Percentiles rank a stretch among this genome's conserved stretches.
phyloP scores from a whole-genome alignment of 1,284 basidiomycete species.

The Laetiporus sulphureus region DNA sequence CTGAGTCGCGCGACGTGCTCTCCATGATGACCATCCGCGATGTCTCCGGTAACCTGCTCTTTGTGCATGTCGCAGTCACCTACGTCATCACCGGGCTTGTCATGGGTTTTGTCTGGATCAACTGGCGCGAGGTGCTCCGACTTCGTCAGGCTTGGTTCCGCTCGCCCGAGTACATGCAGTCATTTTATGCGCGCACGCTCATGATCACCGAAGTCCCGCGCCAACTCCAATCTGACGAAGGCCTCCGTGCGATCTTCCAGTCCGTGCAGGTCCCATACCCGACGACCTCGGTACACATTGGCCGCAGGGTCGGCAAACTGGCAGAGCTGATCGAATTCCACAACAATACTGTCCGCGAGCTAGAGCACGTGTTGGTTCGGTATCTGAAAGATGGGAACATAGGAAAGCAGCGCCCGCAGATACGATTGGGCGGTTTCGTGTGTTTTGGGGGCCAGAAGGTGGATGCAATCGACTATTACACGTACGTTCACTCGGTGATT shows the following conservation, averaged over 20 bases:
- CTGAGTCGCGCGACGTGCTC: conserved; percentile 49
- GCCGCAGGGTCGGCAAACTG: conserved; percentile 66
- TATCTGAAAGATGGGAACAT: conserved; percentile 79
- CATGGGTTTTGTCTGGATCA: conserved; percentile 57
- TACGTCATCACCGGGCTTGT: conserved; percentile 71
- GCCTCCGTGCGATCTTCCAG: conserved; percentile 65
- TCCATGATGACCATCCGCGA: conserved; percentile 78
- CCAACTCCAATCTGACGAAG: conserved; percentile 73
- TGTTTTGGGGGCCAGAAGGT: conserved; percentile 70
- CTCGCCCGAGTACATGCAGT: conserved; percentile 68
- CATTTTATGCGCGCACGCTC: conserved; percentile 76
- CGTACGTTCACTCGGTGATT: conserved; percentile 36
- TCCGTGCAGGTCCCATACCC: conserved; percentile 75
- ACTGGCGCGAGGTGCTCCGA: conserved; percentile 70
- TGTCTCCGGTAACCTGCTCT: conserved; percentile 60
- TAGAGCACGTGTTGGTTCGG: conserved; percentile 78
- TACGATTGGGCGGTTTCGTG: conserved; percentile 64
- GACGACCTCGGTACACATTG: conserved; percentile 79
- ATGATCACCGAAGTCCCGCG: conserved; percentile 70
- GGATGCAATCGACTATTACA: conserved; percentile 83
- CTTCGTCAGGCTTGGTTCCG: conserved; percentile 70
- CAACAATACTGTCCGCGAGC: conserved; percentile 78
- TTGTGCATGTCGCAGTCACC: conserved; percentile 68
- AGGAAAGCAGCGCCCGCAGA: conserved; percentile 68
- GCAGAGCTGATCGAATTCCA: conserved; percentile 80